Evolutionary conservation across 1,284 basidiomycete species (phyloP), one percentile per base, ranked within the genome.

Genomic region (Rhodofomes roseus): DNA sequence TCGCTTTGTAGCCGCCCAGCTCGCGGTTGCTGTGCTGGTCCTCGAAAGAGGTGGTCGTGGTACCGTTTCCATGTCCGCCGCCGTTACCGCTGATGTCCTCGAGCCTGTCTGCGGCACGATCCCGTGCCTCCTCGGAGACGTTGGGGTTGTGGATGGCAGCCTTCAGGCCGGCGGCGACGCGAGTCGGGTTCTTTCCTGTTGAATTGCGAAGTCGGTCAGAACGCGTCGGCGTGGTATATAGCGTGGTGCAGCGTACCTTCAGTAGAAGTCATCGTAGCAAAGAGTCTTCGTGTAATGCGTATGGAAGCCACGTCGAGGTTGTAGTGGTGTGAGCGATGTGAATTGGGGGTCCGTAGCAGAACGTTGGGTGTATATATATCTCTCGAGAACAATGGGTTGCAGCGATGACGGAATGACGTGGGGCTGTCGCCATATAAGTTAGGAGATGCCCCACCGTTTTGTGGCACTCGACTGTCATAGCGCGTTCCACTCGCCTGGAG

Each of bases 141-240:
- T 80, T 76, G 18, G 81, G 82, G 66, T 84, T 84, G 61, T 76
- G 68, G 18, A 84, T 74, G 22, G 82, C 74, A n/a, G 82, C 81
- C 66, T 83, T 84, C 65, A 83, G 74, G 50, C 84, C 82, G 0
- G 79, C 81, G 37, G 75, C 77, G 57, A 83, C 79, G 65, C 76
- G 78, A 18, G 69, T 57, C 20, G 73, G 63, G 57, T 79, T 70
- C 67, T 77, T 77, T 54, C 65, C 67, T 68, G 39, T 5, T 22
- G 16, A 7, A 48, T 5, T 5, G 5, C 2, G 18, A 14, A 29
- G n/a, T n/a, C 40, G 29, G 41, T 56, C 29, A 55, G 34, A 56
- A 27, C 16, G 7, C 14, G 16, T 6, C 4, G n/a, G 7, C 22
- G 12, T 2, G 23, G 5, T 16, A n/a, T 23, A 25, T 4, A 8